Evolutionary conservation across 345 rosid genomes (phyloP).

Genomic region (Eucalyptus pauciflora): DNA sequence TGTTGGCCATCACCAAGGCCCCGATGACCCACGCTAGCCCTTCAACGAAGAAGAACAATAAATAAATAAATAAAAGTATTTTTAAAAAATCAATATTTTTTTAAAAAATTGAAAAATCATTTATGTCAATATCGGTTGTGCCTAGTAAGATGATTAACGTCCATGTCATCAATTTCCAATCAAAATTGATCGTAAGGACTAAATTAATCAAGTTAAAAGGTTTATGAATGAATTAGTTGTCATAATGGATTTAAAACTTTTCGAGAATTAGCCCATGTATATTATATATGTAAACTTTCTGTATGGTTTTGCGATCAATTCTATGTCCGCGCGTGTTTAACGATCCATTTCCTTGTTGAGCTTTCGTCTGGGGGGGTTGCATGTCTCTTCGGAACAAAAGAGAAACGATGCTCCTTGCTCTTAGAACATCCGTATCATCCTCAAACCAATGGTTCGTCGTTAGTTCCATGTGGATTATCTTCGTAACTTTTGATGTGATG

Average conservation of each 20-base stretch:
- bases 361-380: not conserved
- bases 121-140: accelerated
- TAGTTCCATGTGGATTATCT: not conserved
- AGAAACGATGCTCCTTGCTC: not conserved
- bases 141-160: accelerated
- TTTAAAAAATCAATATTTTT: too few species aligned
- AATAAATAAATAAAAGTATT: too few species aligned
- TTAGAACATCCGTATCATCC: not conserved
- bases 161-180: accelerated
- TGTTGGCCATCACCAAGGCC: not conserved
- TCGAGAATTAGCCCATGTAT: accelerated
- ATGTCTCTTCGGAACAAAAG: not conserved
- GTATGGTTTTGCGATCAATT: not conserved
- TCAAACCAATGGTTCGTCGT: not conserved
- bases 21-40: accelerated
- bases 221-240: accelerated
- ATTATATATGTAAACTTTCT: not conserved
- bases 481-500: not conserved
- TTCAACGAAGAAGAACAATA: not conserved
- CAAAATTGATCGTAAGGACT: accelerated
- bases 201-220: too few species aligned
- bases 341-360: not conserved
- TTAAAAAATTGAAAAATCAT: not conserved
- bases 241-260: not conserved
- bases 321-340: not conserved